These are phyloP conservation scores for Fagopyrum tataricum DNA, from an alignment of 148 eudicot species.

Conservation along the genomic window DNA sequence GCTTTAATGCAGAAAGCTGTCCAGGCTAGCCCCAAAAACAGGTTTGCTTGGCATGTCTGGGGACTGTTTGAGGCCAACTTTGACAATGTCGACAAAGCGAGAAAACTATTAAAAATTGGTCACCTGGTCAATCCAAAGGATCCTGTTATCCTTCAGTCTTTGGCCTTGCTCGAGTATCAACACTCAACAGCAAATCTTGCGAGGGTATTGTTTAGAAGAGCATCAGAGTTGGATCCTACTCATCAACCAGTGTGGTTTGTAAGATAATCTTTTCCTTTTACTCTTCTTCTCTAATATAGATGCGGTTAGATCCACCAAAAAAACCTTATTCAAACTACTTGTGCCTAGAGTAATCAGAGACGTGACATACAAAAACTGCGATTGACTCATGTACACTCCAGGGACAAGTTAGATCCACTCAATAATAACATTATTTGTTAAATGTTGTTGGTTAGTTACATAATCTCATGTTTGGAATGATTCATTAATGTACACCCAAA, in stretches of 20 bases:
- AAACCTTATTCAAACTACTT: not conserved
- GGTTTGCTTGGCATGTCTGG: constrained; percentile 99
- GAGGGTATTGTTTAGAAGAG: constrained; percentile 62
- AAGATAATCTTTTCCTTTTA: constrained; percentile 21
- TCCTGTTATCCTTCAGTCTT: constrained; percentile 96
- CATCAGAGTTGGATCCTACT: constrained; percentile 73
- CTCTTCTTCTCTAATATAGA: not conserved
- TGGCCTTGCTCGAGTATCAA: constrained; percentile 69
- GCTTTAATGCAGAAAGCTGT: constrained; percentile 61
- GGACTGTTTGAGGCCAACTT: constrained; percentile 78
- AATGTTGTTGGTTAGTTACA: not conserved
- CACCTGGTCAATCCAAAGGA: constrained; percentile 88
- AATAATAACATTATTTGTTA: not conserved
- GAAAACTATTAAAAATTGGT: constrained; percentile 80
- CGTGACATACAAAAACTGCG: not conserved
- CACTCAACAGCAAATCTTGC: constrained; percentile 74
- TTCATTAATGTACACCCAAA: not conserved
- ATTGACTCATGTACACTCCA: too few relatives aligned
- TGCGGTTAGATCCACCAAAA: too few relatives aligned
- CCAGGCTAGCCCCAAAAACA: constrained; percentile 91
- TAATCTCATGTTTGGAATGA: not conserved
- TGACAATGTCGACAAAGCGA: constrained; percentile 51
- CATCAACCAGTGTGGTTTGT: constrained; percentile 98
- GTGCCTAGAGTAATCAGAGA: not conserved
- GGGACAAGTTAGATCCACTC: too few relatives aligned